Evolutionary conservation across 495 filamentous ascomycete species (phyloP).

Genomic region (Cudoniella acicularis): DNA sequence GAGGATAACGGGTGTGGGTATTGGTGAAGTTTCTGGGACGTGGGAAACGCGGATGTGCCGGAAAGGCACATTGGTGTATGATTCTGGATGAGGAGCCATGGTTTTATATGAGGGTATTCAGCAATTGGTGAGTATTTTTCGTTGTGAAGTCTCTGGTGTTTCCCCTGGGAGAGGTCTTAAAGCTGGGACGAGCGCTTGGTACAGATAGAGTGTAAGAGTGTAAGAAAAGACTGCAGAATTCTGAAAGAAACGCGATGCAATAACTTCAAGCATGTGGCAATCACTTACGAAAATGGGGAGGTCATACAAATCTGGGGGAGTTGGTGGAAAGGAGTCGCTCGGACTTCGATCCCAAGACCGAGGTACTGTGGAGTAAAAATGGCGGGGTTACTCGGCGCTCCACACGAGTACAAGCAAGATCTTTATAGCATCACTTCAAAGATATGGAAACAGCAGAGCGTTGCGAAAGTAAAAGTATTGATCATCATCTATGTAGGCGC

Average conservation of each 20-base stretch:
- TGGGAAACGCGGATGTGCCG: constrained; percentile 50
- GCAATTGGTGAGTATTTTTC: no score
- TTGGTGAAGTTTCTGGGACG: constrained; percentile 42
- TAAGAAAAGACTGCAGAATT: no score
- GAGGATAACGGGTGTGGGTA: constrained; percentile 52
- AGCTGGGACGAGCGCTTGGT: no score
- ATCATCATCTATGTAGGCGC: background rate
- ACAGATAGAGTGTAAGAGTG: no score
- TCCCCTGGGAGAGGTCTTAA: no score
- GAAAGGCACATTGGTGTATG: constrained; percentile 17
- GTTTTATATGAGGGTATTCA: background rate
- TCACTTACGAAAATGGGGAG: background rate
- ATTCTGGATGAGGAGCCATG: constrained; percentile 29
- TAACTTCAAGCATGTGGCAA: background rate
- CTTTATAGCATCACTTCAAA: background rate
- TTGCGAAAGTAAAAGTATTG: background rate
- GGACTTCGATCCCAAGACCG: background rate
- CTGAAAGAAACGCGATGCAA: no score
- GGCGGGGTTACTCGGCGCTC: background rate
- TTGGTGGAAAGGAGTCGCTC: background rate
- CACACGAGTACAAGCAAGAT: background rate
- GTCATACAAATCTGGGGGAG: background rate
- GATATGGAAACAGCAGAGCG: background rate
- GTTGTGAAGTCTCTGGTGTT: no score
- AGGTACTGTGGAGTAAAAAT: background rate